phyloP scores from a whole-genome alignment of 495 filamentous ascomycete genomes.

The Penicillium atrosanguineum region DNA sequence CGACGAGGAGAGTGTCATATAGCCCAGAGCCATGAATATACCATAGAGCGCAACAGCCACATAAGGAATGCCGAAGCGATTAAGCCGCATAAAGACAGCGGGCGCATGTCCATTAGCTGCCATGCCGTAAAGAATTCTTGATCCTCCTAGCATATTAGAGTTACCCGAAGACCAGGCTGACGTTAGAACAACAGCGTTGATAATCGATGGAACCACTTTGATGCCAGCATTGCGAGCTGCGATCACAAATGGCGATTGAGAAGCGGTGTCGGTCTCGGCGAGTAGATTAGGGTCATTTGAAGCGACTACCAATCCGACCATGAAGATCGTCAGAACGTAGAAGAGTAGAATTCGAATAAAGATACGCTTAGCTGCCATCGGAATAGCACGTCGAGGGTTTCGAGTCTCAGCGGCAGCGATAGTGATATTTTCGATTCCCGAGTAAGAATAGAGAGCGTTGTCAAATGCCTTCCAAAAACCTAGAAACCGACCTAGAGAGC shows the following conservation, averaged over 20 bases:
- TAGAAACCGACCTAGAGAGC: slow-evolving; percentile 28
- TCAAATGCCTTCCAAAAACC: slow-evolving; percentile 57
- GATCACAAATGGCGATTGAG: slow-evolving; percentile 56
- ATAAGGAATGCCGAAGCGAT: slow-evolving; percentile 58
- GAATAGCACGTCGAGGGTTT: slow-evolving; percentile 36
- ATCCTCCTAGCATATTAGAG: slow-evolving; percentile 49
- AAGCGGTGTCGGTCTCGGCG: slow-evolving; percentile 26
- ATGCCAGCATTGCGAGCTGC: slow-evolving; percentile 35
- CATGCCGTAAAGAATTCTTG: slow-evolving; percentile 44
- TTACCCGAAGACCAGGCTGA: slow-evolving; percentile 43
- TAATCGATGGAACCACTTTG: slow-evolving; percentile 45
- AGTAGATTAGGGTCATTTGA: slow-evolving; percentile 49
- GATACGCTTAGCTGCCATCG: slow-evolving; percentile 38
- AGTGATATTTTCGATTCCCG: slow-evolving; percentile 51
- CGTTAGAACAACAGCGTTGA: slow-evolving; percentile 49
- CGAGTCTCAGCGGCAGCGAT: slow-evolving; percentile 47
- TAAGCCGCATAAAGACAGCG: slow-evolving; percentile 49
- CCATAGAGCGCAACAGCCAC: slow-evolving; percentile 46
- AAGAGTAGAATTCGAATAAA: slow-evolving; percentile 42
- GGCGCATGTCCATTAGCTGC: slow-evolving; percentile 43
- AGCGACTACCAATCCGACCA: slow-evolving; percentile 44
- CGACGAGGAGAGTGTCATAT: slow-evolving; percentile 50
- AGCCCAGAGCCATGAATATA: slow-evolving; percentile 53
- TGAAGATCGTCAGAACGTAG: slow-evolving; percentile 41
- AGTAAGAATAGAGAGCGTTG: slow-evolving; percentile 55